phyloP scores from a whole-genome alignment of 1,139 yeast genomes.

The Spathaspora jeffriesii region DNA sequence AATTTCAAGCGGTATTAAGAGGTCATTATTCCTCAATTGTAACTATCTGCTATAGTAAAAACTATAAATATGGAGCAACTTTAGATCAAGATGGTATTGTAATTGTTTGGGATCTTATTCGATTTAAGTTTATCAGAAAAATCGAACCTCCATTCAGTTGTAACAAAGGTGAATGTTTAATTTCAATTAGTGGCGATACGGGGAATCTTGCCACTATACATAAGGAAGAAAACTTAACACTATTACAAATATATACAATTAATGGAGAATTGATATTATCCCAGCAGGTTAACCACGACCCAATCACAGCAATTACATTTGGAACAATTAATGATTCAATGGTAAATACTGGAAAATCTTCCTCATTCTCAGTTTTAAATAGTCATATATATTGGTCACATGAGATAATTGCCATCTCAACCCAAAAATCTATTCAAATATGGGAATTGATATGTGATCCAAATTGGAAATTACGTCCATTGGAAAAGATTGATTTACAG shows the following conservation, averaged over 20 bases:
- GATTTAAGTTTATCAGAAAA: constrained; percentile 49
- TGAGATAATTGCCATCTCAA: constrained; percentile 32
- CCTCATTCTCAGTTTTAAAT: constrained; percentile 14
- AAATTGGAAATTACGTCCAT: constrained; percentile 24
- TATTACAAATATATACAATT: constrained; percentile 44
- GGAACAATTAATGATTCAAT: constrained; percentile 31
- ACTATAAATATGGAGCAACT: constrained; percentile 53
- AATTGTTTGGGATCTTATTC: constrained; percentile 60
- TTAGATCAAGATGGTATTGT: constrained; percentile 52
- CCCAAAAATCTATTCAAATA: constrained; percentile 21
- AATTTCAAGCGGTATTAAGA: constrained; percentile 47
- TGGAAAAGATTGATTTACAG: constrained; percentile 19
- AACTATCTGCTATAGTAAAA: constrained; percentile 45
- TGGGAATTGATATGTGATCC: constrained; percentile 24
- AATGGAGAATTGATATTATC: constrained; percentile 51
- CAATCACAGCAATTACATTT: constrained; percentile 27
- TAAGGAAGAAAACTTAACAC: constrained; percentile 14
- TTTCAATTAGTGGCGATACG: constrained; percentile 53
- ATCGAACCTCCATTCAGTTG: constrained; percentile 20
- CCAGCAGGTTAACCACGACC: constrained; percentile 12
- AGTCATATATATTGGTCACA: constrained; percentile 41
- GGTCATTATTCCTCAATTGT: constrained; percentile 52
- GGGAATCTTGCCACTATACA: constrained; percentile 51
- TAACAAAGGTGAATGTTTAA: constrained; percentile 23
- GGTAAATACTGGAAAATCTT: constrained; percentile 25